Percentiles rank a stretch among this genome's conserved stretches.
These are phyloP conservation scores for Seminavis robusta DNA, from an alignment of 108 stramenopile species.

Conservation along the genomic window DNA sequence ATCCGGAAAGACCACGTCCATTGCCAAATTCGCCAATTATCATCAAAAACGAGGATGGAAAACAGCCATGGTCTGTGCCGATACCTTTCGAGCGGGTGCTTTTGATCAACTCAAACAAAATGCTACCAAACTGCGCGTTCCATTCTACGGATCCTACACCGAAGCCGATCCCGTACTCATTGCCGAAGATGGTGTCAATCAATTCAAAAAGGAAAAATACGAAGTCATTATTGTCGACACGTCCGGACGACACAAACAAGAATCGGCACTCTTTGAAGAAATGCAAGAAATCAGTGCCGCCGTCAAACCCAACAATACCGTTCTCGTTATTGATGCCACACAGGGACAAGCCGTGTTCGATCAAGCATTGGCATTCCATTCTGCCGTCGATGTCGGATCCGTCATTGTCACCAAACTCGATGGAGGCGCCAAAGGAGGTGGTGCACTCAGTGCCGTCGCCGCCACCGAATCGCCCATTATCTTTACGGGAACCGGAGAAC, in stretches of 20 bases:
- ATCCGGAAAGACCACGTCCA: conserved; percentile 96
- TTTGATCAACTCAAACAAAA: conserved; percentile 99
- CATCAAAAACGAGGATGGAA: conserved; percentile 87
- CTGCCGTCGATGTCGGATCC: conserved; percentile 90
- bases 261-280: conserved; percentile 94
- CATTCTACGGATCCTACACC: conserved; percentile 92
- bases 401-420: conserved; percentile 98
- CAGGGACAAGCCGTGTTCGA: conserved; percentile 97
- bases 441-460: conserved; percentile 95
- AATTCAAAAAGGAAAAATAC: conserved; percentile 88
- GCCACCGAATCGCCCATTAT: conserved; percentile 94
- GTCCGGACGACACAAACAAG: conserved; percentile 93
- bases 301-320: conserved; percentile 87
- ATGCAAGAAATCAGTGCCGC: conserved; percentile 96
- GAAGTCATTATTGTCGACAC: conserved; percentile 98
- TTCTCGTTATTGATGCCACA: conserved; percentile 98
- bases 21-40: conserved; percentile 97
- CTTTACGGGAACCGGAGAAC: conserved; percentile 96
- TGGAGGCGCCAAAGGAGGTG: conserved; percentile 99
- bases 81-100: conserved; percentile 98
- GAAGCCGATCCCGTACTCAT: conserved; percentile 96
- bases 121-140: conserved; percentile 93
- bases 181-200: conserved; percentile 94
- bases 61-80: conserved; percentile 96
- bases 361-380: conserved; percentile 92